Conservation (phyloP, 129 eudicot genomes). For the Pseudognaphalium luteoalbum region DNA sequence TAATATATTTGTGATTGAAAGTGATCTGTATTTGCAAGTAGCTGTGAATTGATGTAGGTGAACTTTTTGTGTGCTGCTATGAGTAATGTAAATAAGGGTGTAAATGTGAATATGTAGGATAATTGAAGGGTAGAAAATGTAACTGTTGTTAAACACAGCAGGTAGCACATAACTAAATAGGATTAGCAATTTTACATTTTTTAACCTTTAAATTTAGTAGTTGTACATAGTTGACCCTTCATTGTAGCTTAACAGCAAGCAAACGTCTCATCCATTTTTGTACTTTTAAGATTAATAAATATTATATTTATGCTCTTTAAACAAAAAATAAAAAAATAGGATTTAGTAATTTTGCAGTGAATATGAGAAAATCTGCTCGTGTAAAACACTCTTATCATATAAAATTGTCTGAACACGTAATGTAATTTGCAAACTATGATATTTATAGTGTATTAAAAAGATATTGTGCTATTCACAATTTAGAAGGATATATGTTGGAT, state of each 20-base stretch:
- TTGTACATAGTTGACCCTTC: neutral
- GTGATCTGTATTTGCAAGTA: no score
- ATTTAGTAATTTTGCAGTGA: no score
- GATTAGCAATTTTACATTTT: neutral
- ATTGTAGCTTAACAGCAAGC: neutral
- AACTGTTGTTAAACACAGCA: no score
- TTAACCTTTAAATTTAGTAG: neutral
- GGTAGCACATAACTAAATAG: neutral
- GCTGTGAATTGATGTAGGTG: neutral
- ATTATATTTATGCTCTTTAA: no score
- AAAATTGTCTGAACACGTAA: no score
- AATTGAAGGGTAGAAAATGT: no score
- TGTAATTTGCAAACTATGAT: no score
- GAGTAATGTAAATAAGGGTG: neutral
- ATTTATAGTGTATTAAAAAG: neutral
- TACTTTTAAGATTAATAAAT: neutral
- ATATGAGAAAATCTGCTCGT: neutral
- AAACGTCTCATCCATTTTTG: neutral
- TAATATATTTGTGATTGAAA: neutral
- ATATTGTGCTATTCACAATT: neutral
- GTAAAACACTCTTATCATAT: no score
- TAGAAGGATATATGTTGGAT: no score
- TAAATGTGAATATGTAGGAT: neutral
- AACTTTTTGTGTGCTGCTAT: neutral
- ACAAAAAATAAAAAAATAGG: no score